These are phyloP conservation scores for Adansonia gregorii DNA, from an alignment of 441 rosid species.

Conservation along the genomic window DNA sequence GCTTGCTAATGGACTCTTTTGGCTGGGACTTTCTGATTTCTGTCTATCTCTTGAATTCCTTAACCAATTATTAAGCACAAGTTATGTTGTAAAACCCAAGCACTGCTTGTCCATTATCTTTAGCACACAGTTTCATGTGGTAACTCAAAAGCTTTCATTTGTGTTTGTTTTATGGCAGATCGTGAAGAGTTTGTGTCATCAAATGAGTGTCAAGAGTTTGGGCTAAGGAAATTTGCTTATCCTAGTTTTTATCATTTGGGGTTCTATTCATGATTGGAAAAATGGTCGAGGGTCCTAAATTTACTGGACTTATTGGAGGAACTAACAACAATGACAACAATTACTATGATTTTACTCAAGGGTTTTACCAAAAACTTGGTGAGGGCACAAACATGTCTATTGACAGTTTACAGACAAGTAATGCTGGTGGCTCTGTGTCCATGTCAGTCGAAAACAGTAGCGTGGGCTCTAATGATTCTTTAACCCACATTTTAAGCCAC, in stretches of 20 bases:
- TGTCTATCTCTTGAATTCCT: neutral
- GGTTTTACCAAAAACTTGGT: conserved; percentile 79
- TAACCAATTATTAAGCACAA: neutral
- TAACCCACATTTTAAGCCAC: conserved; percentile 78
- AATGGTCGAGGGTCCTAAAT: conserved; percentile 75
- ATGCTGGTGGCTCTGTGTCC: conserved; percentile 85
- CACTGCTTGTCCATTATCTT: neutral
- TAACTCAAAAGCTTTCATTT: conserved; percentile 17
- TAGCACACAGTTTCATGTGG: neutral
- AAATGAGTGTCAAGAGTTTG: conserved; percentile 33
- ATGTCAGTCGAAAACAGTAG: conserved; percentile 94
- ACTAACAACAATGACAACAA: conserved; percentile 59
- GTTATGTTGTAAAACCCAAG: neutral
- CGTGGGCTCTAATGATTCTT: conserved; percentile 85
- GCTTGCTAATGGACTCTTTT: neutral
- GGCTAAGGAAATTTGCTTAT: conserved; percentile 26
- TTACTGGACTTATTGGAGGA: conserved; percentile 52
- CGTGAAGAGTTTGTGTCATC: conserved; percentile 23
- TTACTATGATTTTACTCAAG: conserved; percentile 80
- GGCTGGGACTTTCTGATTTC: neutral
- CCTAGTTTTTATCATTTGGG: conserved; percentile 20
- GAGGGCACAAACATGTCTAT: conserved; percentile 90
- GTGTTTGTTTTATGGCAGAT: conserved; percentile 26
- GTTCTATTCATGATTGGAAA: conserved; percentile 48
- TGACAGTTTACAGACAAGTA: conserved; percentile 86